Evolutionary conservation across 805 yeast genomes (phyloP).

Genomic region (Wickerhamiella spandovensis): DNA sequence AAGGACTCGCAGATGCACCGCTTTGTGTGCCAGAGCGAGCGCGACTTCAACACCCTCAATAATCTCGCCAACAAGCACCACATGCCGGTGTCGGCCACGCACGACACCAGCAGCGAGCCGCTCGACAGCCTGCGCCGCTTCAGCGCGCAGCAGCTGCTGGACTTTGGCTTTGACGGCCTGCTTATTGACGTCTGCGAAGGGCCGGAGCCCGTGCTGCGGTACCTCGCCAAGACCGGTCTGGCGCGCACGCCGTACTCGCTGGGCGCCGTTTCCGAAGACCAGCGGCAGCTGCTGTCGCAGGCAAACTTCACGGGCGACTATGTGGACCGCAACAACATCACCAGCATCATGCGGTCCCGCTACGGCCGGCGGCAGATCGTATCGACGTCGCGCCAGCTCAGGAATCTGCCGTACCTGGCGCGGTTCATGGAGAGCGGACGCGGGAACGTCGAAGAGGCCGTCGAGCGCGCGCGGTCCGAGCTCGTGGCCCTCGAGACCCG

Average conservation of each 20-base stretch:
- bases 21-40: conserved; percentile 22
- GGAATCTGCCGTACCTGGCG: neutral
- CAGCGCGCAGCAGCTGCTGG: conserved; percentile 18
- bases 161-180: conserved; percentile 69
- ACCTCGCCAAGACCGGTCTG: conserved; percentile 14
- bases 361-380: conserved; percentile 7
- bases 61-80: conserved; percentile 28
- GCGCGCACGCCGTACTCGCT: conserved; percentile 53
- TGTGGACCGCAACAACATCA: neutral
- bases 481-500: neutral
- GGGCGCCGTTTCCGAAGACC: conserved; percentile 21
- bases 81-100: neutral
- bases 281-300: neutral
- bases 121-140: conserved; percentile 31
- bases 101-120: neutral
- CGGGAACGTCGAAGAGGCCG: neutral
- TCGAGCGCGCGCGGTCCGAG: conserved; percentile 2
- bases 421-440: conserved; percentile 3
- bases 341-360: conserved; percentile 1
- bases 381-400: neutral
- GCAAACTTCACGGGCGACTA: neutral
- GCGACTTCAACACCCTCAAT: conserved; percentile 37
- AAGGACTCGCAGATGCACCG: conserved; percentile 43
- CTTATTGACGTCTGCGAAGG: conserved; percentile 60
- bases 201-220: conserved; percentile 49